Base-by-base conservation (phyloP, 257 asterid species). In the Solanum virginianum region DNA sequence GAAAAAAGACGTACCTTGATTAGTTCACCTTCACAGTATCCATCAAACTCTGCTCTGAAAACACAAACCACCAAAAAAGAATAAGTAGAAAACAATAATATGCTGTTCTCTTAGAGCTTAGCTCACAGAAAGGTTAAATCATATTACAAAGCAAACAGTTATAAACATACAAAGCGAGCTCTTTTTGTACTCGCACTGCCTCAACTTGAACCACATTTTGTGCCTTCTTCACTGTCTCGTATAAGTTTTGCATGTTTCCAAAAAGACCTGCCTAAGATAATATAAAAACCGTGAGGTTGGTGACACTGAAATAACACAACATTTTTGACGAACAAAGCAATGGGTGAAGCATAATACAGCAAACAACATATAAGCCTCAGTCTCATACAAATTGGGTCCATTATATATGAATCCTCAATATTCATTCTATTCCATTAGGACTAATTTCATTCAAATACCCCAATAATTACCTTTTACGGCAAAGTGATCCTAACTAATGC, bases 151-250 rank as follows among this genome's bases (percentile, higher is more conserved):
- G 5, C 9, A 11, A n/a, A 53, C 17, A 51, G 84, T 6, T 36
- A 51, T 77, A 89, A 84, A 89, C 90, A 85, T 92, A 96, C 99
- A 75, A 94, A 79, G 98, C 96, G 29, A 96, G 99, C 89, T 96
- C 99, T 89, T 96, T 95, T 86, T 95, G 98, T 84, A 96, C 98
- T 82, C 90, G 90, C 57, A 95, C 99, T 60, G 98, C 99, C 91
- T 96, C 99, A 66, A 96, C 99, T 91, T 96, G 99, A 90, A 96
- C 99, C 49, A 96, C 98, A 93, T 89, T 95, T 86, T 96, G 98
- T 14, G 99, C 99, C 91, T 95, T 96, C 93, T 96, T 96, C 88
- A 96, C 98, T 0, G 98, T 96, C 89, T 96, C 98, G 16, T 92
- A 95, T 68, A 96, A 89, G 87, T 94, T 95, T 91, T 95, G 98